Base-by-base conservation (phyloP, 2,329 filamentous ascomycete species). In the Septoria linicola region DNA sequence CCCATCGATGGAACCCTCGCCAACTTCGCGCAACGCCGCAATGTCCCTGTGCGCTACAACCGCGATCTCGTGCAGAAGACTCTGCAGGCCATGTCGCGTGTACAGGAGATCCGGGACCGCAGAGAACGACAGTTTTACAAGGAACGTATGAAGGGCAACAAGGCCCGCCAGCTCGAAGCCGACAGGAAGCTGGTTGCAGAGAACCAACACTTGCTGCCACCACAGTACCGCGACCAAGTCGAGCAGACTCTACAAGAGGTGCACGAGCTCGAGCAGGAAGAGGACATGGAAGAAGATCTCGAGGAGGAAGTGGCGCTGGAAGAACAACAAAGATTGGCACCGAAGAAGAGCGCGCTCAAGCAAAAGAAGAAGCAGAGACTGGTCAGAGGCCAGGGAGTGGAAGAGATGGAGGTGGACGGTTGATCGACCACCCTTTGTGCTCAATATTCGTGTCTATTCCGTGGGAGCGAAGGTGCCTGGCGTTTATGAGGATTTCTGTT, bases 31-130 rank as follows among this genome's bases (percentile, higher is more conserved):
- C 88, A 89, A 62, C 87, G 89, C 68, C 88, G 93, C 77, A 96
- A 99, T 78, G 83, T 95, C 25, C 93, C 93, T 60, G 83, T 95
- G 56, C 89, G 92, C 69, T 99, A 99, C 83, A 89, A 96, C 81
- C 86, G 93, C 72, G 89, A 95, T 63, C 83, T 96, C 59, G 84
- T 96, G 59, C 80, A 82, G 63, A 89, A 87, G 67, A 97, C 93
- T 13, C 80, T 97, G 72, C 83, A 87, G 69, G 92, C 91, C 61
- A 99, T 99, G 90, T 80, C 89, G 73, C 82, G 92, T 59, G 85
- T 97, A 64, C 78, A 82, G 65, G 91, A 96, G 78, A 92, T 97
- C 73, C 80, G 90, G 48, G 73, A 82, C 52, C 82, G 84, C 68
- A 82, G 93, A 68, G 92, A 97, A 80, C 82, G 89, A 63, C 87